These are phyloP conservation scores for Hippophae gyantsensis DNA, from an alignment of 306 rosid species.

Conservation along the genomic window DNA sequence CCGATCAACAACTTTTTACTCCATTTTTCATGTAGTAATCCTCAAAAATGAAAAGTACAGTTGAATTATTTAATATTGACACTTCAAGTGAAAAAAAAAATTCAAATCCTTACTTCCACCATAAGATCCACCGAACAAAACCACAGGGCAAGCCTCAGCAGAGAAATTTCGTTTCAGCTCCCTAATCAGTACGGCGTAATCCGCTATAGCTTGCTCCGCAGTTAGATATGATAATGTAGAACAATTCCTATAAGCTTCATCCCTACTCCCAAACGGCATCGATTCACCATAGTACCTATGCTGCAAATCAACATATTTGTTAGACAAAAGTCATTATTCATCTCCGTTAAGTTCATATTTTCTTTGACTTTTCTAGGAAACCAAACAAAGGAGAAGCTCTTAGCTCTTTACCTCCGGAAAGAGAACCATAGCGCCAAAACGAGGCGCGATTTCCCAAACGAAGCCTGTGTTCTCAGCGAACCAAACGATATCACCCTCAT, in stretches of 20 bases:
- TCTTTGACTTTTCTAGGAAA: background rate
- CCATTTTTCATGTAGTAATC: background rate
- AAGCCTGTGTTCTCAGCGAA: constrained; percentile 78
- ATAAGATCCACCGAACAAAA: constrained; percentile 82
- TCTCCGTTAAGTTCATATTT: too few relatives aligned
- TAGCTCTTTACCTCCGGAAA: constrained; percentile 56
- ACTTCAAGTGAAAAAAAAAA: background rate
- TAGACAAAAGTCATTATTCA: background rate
- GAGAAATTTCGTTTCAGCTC: constrained; percentile 50
- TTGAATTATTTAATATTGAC: background rate
- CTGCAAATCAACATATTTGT: constrained; percentile 21
- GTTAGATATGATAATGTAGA: constrained; percentile 53
- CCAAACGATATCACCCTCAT: constrained; percentile 87
- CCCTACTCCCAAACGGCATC: constrained; percentile 51
- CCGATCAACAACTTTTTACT: background rate
- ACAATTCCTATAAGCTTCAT: constrained; percentile 65
- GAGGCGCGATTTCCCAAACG: constrained; percentile 79
- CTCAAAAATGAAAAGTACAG: background rate
- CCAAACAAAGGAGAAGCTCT: background rate
- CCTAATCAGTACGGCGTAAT: constrained; percentile 51
- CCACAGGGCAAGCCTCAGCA: constrained; percentile 58
- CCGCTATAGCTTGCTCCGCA: constrained; percentile 71
- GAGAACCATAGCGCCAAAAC: constrained; percentile 68
- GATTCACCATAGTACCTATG: constrained; percentile 83
- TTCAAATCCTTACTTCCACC: constrained; percentile 60